A percentile compares a stretch with the other conserved stretches of the same genome.
Conservation (phyloP, 768 basidiomycete species). For the Rhizopogon vinicolor region DNA sequence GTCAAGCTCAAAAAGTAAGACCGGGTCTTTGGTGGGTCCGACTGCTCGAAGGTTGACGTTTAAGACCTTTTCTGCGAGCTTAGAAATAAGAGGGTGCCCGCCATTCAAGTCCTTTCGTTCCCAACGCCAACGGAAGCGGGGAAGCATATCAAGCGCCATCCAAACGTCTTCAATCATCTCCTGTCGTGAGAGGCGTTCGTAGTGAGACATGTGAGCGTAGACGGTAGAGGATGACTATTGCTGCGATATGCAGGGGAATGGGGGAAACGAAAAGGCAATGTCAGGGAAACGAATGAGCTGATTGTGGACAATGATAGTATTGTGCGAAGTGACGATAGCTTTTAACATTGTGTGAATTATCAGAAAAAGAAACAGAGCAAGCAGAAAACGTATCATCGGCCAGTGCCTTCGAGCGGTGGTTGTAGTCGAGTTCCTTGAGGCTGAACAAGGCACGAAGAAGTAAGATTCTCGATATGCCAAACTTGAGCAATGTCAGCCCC, state of each 20-base stretch:
- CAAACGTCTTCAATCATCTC: conserved; percentile 79
- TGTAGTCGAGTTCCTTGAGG: conserved; percentile 64
- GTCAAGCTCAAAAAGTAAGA: conserved; percentile 38
- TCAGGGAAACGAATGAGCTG: conserved; percentile 82
- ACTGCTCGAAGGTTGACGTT: conserved; percentile 65
- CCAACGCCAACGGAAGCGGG: conserved; percentile 90
- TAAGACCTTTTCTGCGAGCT: conserved; percentile 78
- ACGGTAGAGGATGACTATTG: conserved; percentile 90
- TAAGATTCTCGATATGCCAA: conserved; percentile 77
- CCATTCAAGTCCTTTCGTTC: conserved; percentile 79
- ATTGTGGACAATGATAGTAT: conserved; percentile 80
- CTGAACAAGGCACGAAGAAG: conserved; percentile 77
- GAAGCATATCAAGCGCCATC: conserved; percentile 85
- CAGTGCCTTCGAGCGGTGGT: conserved; percentile 64
- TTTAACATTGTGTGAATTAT: conserved; percentile 3
- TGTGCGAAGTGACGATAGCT: conserved; percentile 87
- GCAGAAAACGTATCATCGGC: conserved; percentile 57
- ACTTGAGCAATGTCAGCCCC: conserved; percentile 77
- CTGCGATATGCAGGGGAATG: conserved; percentile 83
- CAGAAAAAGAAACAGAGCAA: background rate
- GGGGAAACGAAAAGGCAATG: conserved; percentile 87
- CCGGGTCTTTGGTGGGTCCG: conserved; percentile 31
- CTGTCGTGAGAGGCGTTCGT: conserved; percentile 57
- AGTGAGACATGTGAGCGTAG: conserved; percentile 81
- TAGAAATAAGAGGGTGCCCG: conserved; percentile 79